Conservation (phyloP, 305 asterid species). For the Solanum hybrid region DNA sequence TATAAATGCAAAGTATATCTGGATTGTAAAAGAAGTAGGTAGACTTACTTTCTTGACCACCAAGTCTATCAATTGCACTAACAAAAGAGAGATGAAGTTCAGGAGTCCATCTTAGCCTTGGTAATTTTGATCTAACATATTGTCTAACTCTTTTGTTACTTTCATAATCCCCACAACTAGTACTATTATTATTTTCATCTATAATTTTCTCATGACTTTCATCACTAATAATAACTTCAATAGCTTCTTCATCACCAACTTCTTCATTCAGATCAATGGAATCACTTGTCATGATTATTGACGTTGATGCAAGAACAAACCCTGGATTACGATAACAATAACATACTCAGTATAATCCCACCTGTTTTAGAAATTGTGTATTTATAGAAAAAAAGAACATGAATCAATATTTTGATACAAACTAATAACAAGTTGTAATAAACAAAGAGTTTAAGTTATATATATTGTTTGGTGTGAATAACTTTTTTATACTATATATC, state of each 20-base stretch:
- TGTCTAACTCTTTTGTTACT: slow-evolving; percentile 30
- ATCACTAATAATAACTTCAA: slow-evolving; percentile 18
- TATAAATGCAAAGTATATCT: neutral
- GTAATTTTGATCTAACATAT: slow-evolving; percentile 76
- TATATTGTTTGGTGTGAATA: neutral
- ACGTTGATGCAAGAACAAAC: neutral
- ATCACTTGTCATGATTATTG: neutral
- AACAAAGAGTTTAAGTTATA: neutral
- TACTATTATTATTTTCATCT: neutral
- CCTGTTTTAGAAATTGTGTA: neutral
- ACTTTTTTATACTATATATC: neutral
- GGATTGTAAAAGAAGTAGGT: neutral
- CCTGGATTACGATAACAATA: neutral
- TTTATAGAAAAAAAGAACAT: neutral
- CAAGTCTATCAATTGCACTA: slow-evolving; percentile 72
- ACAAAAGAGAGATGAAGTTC: slow-evolving; percentile 79
- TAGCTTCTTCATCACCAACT: neutral
- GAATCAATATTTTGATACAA: neutral
- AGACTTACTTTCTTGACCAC: slow-evolving; percentile 86
- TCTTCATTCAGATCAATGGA: slow-evolving; percentile 9
- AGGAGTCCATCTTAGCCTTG: slow-evolving; percentile 90
- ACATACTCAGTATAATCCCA: neutral
- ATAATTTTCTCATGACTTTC: slow-evolving; percentile 11
- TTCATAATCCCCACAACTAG: neutral
- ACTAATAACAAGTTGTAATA: neutral